These are phyloP conservation scores for carrot (Daucus carota) DNA, from an alignment of 129 eudicot species.

Conservation along the genomic window DH1_v3.0 NC_030382.2:40163001-40163500, in stretches of 20 bases:
- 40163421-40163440: slow-evolving; percentile 16
- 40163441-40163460: slow-evolving; percentile 25
- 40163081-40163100: slow-evolving; percentile 48
- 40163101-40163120: slow-evolving; percentile 52
- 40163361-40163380: slow-evolving; percentile 15
- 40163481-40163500: slow-evolving; percentile 18
- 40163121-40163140: slow-evolving; percentile 33
- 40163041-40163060: slow-evolving; percentile 19
- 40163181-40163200: slow-evolving; percentile 4
- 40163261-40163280: slow-evolving; percentile 16
- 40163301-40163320: slow-evolving; percentile 27
- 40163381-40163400: slow-evolving; percentile 14
- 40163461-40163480: slow-evolving; percentile 21
- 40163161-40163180: slow-evolving; percentile 25
- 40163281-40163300: slow-evolving; percentile 13
- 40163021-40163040: slow-evolving; percentile 35
- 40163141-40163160: slow-evolving; percentile 32
- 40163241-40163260: slow-evolving; percentile 17
- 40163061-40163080: slow-evolving; percentile 28
- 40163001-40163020: slow-evolving; percentile 28
- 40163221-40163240: slow-evolving; percentile 17
- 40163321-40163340: slow-evolving; percentile 17
- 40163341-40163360: slow-evolving; percentile 11
- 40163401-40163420: slow-evolving; percentile 11
- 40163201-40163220: slow-evolving; percentile 8